Base-by-base conservation (phyloP, 495 filamentous ascomycete genomes). In the Articulospora tetracladia region DNA sequence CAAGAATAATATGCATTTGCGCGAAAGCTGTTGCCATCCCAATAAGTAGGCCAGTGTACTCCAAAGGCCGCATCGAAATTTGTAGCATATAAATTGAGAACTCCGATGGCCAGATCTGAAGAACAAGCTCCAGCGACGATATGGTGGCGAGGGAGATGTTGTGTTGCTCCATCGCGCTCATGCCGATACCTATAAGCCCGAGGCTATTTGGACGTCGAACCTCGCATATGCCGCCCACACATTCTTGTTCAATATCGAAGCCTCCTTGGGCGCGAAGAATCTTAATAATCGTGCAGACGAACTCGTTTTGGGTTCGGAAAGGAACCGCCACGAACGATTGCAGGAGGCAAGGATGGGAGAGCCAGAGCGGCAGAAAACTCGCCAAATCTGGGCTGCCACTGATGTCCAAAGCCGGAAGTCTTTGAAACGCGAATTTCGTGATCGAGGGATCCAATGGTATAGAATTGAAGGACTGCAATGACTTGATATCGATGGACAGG, bases 211-310 rank as follows among this genome's bases (percentile, higher is more conserved):
- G 58, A 20, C 54, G 62, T 41, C 25, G 23, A 22, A 64, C 48
- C 23, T 64, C 69, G 53, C 61, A 52, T 65, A 69, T 69, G 11
- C 65, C 65, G 11, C 57, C 58, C 10, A 65, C 64, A 12, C 65
- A 59, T 30, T 59, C 55, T 0, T 62, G 55, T n/a, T 60, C 65
- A 32, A 61, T 61, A 15, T 48, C 30, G 24, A 71, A 71, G 6
- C 65, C 68, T 32, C 69, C 57, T 49, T 68, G 58, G 4, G 67
- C 62, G 10, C 67, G 60, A 15, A 69, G 65, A 15, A 62, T 61
- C 32, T 60, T 64, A 24, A 71, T 49, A 63, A 69, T 27, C 59
- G 62, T 32, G 58, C 56, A 39, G 27, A 28, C 30, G 54, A 62
- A 44, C 22, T 26, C 12, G 36, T 51, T 46, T 41, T 53, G 36